Percentiles rank a stretch among this genome's conserved stretches.
phyloP scores from a whole-genome alignment of 345 rosid genomes.

The rapeseed (Brassica napus) region DNA sequence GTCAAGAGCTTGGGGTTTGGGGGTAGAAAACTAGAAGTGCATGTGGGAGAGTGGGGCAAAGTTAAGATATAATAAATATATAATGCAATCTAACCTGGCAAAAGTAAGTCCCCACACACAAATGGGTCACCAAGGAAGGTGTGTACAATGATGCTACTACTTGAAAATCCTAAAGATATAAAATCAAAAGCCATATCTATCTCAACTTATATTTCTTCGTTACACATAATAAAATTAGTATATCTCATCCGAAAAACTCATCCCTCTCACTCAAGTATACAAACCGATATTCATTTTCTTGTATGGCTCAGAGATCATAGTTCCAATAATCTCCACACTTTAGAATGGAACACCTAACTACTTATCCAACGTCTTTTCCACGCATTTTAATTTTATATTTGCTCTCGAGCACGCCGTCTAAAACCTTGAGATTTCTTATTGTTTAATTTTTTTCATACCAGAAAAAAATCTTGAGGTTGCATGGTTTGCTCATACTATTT shows the following conservation, averaged over 20 bases:
- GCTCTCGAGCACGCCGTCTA: background rate
- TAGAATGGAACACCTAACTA: slow-evolving; percentile 27
- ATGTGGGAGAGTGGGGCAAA: slow-evolving; percentile 42
- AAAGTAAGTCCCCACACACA: slow-evolving; percentile 37
- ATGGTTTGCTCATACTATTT: slow-evolving; percentile 12
- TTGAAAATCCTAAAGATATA: slow-evolving; percentile 21
- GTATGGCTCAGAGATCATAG: slow-evolving; percentile 26
- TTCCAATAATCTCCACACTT: slow-evolving; percentile 28
- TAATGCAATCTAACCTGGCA: slow-evolving; percentile 37
- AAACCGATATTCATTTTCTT: slow-evolving; percentile 10
- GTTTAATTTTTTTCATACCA: no score
- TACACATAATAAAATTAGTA: slow-evolving; percentile 3
- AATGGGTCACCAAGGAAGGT: slow-evolving; percentile 34
- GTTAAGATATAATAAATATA: slow-evolving; percentile 9
- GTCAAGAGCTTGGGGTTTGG: slow-evolving; percentile 13
- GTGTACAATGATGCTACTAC: slow-evolving; percentile 38
- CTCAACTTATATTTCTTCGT: slow-evolving; percentile 3
- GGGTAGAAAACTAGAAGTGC: slow-evolving; percentile 20
- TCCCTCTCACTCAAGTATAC: slow-evolving; percentile 20
- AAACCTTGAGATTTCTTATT: background rate
- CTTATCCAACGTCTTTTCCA: slow-evolving; percentile 19
- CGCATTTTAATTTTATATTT: background rate
- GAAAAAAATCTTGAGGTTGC: background rate
- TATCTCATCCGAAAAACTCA: background rate
- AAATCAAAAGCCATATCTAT: slow-evolving; percentile 28